Evolutionary conservation across 495 filamentous ascomycete species (phyloP), one percentile per base, ranked within the genome.

Genomic region (Parachaetomium inaequale): DNA sequence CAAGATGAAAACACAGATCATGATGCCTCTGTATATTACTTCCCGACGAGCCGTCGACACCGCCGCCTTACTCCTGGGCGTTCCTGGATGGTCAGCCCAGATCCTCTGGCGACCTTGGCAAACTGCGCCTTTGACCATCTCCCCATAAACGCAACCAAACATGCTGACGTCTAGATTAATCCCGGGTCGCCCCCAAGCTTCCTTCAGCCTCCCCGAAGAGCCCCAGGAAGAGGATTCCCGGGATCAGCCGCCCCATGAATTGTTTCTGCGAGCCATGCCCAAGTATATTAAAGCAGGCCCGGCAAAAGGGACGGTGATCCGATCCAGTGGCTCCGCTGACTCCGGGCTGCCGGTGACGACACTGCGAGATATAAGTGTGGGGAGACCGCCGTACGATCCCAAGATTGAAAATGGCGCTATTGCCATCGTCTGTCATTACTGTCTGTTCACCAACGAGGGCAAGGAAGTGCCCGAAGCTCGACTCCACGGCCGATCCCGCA

Each of bases 221-320:
- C 4, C 26, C 29, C 42, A 63, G 47, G 49, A 34, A 52, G 51
- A 54, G 32, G n/a, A 53, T 66, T 64, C 29, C 58, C 69, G 62
- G 65, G 59, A 49, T 43, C 21, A 50, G 54, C 52, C 58, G 58
- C 40, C 46, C 25, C 29, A 47, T 23, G 55, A 15, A 19, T 17
- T 63, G 1, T 32, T 10, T n/a, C 61, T 29, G n/a, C 45, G n/a
- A 59, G 31, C 17, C 42, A 25, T 28, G 49, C 42, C 11, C 50
- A 53, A 26, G 42, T 62, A 66, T 64, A 68, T 72, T 51, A 64
- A 66, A 55, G 42, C 54, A 32, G 21, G 36, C 43, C 63, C 69
- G 69, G 69, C 69, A 72, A 70, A 72, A 61, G 58, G 49, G 14
- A 55, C 6, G 62, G 52, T 70, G 67, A 68, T 61, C 65, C 68